Conservation (phyloP, 306 rosid species). For the apple (Malus domestica) region ASM211411v1 NC_041795.1:34580501-34581000, state of each 20-base stretch:
- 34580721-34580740: conserved; percentile 20
- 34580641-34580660: conserved; percentile 62
- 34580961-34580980: conserved; percentile 99
- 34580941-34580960: conserved; percentile 84
- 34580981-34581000: conserved; percentile 71
- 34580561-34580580: conserved; percentile 37
- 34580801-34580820: conserved; percentile 60
- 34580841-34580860: conserved; percentile 92
- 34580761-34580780: conserved; percentile 27
- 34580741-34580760: conserved; percentile 34
- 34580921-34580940: conserved; percentile 60
- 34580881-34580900: conserved; percentile 40
- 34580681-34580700: conserved; percentile 52
- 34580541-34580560: conserved; percentile 41
- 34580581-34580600: conserved; percentile 20
- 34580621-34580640: conserved; percentile 68
- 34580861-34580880: conserved; percentile 55
- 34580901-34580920: conserved; percentile 85
- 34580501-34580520: conserved; percentile 43
- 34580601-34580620: conserved; percentile 43
- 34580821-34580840: conserved; percentile 77
- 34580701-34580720: conserved; percentile 17
- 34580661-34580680: conserved; percentile 62
- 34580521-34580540: conserved; percentile 48
- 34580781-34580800: conserved; percentile 26